Conservation (phyloP, 148 eudicot species). For the Fagopyrum homotropicum region DNA sequence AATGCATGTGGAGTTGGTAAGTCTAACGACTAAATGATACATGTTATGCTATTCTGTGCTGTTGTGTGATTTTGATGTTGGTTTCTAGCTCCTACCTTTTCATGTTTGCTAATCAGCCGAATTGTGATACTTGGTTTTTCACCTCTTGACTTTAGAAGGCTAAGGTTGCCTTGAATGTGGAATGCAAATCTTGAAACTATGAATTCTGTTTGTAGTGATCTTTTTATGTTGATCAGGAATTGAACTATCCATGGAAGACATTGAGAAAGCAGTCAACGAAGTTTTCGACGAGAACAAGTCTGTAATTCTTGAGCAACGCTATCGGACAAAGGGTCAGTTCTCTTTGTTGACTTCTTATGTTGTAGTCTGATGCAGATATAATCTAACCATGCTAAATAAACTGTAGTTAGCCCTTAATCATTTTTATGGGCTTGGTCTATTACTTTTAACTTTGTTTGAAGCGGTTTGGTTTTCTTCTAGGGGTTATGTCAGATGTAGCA, state of each 20-base stretch:
- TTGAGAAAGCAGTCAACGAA: conserved; percentile 43
- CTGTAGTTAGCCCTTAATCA: background rate
- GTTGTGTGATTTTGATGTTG: background rate
- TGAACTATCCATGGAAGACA: conserved; percentile 70
- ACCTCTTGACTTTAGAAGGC: background rate
- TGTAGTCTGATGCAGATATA: background rate
- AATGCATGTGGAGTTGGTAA: conserved; percentile 93
- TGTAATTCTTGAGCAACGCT: conserved; percentile 73
- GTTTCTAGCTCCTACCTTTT: background rate
- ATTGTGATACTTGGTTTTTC: background rate
- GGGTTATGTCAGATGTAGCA: background rate
- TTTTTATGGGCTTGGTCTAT: background rate
- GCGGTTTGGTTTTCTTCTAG: background rate
- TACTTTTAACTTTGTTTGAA: too few species aligned
- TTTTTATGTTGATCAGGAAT: conserved; percentile 37
- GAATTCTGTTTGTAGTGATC: background rate
- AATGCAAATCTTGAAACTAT: background rate
- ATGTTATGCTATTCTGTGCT: background rate
- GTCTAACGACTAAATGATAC: conserved; percentile 8
- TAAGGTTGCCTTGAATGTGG: background rate
- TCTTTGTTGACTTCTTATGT: background rate
- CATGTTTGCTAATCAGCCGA: background rate
- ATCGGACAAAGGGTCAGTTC: conserved; percentile 66
- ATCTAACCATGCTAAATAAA: background rate
- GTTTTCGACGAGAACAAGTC: conserved; percentile 58